Percentiles rank a stretch among this genome's conserved stretches.
These are phyloP conservation scores for Fusarium mexicanum DNA, from an alignment of 2,329 filamentous ascomycete genomes.

Conservation along the genomic window DNA sequence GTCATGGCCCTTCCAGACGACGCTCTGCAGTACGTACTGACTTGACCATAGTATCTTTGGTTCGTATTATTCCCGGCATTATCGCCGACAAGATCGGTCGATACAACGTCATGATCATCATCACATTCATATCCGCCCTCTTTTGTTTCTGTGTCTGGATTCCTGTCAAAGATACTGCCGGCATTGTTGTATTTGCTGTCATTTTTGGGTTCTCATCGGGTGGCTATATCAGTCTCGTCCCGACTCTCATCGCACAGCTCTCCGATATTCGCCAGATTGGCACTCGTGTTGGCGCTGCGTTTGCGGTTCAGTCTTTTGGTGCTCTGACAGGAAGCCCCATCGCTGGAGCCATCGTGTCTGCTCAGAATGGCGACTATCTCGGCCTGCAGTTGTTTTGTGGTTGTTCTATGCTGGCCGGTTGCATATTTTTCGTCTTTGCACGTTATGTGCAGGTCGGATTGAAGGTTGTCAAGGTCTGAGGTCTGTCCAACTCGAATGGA, in stretches of 20 bases:
- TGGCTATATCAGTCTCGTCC: constrained; percentile 70
- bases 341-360: constrained; percentile 67
- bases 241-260: constrained; percentile 75
- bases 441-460: constrained; percentile 50
- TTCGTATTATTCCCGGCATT: constrained; percentile 61
- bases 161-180: constrained; percentile 59
- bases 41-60: constrained; percentile 55
- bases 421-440: constrained; percentile 44
- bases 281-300: constrained; percentile 71
- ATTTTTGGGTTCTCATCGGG: constrained; percentile 77
- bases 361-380: constrained; percentile 62
- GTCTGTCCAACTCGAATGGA: neutral
- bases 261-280: constrained; percentile 76
- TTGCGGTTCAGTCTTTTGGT: constrained; percentile 69
- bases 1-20: constrained; percentile 5
- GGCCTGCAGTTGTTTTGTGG: constrained; percentile 74
- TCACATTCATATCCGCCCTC: constrained; percentile 59
- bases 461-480: constrained; percentile 48
- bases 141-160: constrained; percentile 61
- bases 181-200: constrained; percentile 71
- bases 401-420: constrained; percentile 53
- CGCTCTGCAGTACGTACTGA: constrained; percentile 9
- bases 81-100: constrained; percentile 57
- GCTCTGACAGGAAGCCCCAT: constrained; percentile 75
- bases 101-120: constrained; percentile 61